Evolutionary conservation across 2,329 filamentous ascomycete genomes (phyloP), one percentile per base, ranked within the genome.

Genomic region (Passalora sequoiae): DNA sequence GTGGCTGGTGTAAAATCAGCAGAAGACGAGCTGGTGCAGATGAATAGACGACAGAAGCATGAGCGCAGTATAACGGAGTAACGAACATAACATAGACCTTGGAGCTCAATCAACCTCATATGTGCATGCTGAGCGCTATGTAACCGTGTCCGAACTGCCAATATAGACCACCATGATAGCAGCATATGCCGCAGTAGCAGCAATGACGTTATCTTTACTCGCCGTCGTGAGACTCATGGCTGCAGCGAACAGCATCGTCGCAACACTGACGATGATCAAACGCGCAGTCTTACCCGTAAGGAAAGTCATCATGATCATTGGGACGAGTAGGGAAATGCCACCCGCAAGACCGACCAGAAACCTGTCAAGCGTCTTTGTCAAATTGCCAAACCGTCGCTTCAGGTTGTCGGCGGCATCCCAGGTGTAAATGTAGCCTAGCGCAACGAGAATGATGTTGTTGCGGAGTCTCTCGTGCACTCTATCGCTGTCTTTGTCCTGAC

Each of bases 141-240:
- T 21, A 8, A 37, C 33, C 6, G 33, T 31, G 15, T 38, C 35
- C 9, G 25, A 22, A 30, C 31, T 44, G 6, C 46, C 46, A 35
- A 45, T 45, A 39, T 44, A 44, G 35, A 49, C 46, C 6, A 49
- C 46, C 42, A 49, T 42, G 10, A 49, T 38, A 8, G 46, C 46
- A 12, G 46, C 46, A 44, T 49, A 49, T 4, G 41, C 46, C 19
- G 46, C 41, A 24, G 46, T 49, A 27, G 40, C 37, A 12, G 25
- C 41, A 4, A 49, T 29, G 12, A 42, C 41, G 20, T 13, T 38
- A 12, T 49, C 46, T 27, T 30, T 27, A n/a, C 17, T 28, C 22
- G 24, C 32, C 19, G 19, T 42, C n/a, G 37, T 42, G 4, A 49
- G 27, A 3, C 27, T 37, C 41, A 45, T 38, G 3, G 7, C 31